Evolutionary conservation across 192 early-diverging fungal genomes (phyloP).

Genomic region (Kappamyces sp.): DNA sequence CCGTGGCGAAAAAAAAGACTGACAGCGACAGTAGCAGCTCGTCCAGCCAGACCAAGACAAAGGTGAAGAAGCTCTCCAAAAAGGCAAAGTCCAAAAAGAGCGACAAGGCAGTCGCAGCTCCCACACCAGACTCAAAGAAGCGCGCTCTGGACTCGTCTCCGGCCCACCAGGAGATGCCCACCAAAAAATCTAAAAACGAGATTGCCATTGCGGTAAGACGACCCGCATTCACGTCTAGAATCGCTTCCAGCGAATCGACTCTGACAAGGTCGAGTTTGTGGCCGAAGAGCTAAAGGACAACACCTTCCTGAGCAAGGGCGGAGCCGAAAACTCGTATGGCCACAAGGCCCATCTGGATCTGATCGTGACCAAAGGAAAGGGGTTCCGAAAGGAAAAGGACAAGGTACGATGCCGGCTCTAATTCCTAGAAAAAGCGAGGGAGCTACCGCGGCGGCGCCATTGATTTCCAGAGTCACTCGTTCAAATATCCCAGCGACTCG

Average conservation of each 20-base stretch:
- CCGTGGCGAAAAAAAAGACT: too few relatives aligned
- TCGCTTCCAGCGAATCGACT: constrained; percentile 80
- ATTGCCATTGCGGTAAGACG: constrained; percentile 9
- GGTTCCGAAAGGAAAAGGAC: constrained; percentile 92
- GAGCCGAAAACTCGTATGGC: constrained; percentile 70
- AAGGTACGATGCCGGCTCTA: constrained; percentile 40
- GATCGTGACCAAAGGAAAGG: constrained; percentile 81
- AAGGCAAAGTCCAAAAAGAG: too few relatives aligned
- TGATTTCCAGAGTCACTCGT: constrained; percentile 74
- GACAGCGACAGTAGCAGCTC: too few relatives aligned
- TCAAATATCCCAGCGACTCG: constrained; percentile 53
- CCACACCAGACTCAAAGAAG: too few relatives aligned
- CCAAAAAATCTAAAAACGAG: constrained; percentile 19
- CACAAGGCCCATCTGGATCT: constrained; percentile 90
- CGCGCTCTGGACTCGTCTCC: too few relatives aligned
- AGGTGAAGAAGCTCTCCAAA: too few relatives aligned
- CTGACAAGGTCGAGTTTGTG: constrained; percentile 73
- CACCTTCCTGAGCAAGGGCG: constrained; percentile 48
- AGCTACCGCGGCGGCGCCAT: constrained; percentile 91
- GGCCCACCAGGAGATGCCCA: background rate
- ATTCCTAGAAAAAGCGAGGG: constrained; percentile 77
- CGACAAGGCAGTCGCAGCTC: too few relatives aligned
- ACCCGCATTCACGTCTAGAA: constrained; percentile 14
- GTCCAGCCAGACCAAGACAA: too few relatives aligned
- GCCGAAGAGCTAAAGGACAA: constrained; percentile 84